Evolutionary conservation across 2,329 filamentous ascomycete genomes (phyloP).

Genomic region (Fusarium austroafricanum): DNA sequence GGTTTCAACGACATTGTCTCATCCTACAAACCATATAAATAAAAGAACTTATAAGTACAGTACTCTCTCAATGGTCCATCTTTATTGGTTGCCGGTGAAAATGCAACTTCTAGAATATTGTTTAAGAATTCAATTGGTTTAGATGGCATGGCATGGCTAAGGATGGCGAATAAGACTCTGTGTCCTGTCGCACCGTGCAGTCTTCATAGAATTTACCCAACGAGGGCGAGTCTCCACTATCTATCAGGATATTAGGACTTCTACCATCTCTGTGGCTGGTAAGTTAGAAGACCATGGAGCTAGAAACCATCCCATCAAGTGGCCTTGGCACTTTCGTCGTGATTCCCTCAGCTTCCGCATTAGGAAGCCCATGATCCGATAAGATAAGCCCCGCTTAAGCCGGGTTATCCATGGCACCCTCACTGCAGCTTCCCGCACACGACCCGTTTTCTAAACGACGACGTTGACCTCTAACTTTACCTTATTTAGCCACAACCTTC

Average conservation of each 20-base stretch:
- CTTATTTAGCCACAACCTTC: not conserved
- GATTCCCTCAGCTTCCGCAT: constrained; percentile 4
- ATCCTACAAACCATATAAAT: not conserved
- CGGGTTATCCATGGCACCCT: not conserved
- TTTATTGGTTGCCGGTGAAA: not conserved
- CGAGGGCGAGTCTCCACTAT: not conserved
- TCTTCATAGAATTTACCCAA: not conserved
- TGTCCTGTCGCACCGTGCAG: not conserved
- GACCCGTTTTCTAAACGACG: constrained; percentile 18
- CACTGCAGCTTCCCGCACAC: constrained; percentile 28
- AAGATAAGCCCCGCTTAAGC: constrained; percentile 35
- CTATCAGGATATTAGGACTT: not conserved
- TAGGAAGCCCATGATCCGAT: constrained; percentile 22
- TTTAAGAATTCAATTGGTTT: not conserved
- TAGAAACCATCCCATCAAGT: not conserved
- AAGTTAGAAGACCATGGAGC: not conserved
- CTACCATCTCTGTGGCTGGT: not conserved
- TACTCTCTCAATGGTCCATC: not conserved
- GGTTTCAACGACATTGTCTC: not conserved
- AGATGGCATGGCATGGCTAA: not conserved
- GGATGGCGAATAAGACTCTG: not conserved
- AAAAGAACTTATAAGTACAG: not conserved
- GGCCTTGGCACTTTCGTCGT: not conserved
- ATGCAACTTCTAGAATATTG: not conserved
- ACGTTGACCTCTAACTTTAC: constrained; percentile 21